Evolutionary conservation across 2,329 filamentous ascomycete species (phyloP).

Genomic region (Neonectria magnoliae): DNA sequence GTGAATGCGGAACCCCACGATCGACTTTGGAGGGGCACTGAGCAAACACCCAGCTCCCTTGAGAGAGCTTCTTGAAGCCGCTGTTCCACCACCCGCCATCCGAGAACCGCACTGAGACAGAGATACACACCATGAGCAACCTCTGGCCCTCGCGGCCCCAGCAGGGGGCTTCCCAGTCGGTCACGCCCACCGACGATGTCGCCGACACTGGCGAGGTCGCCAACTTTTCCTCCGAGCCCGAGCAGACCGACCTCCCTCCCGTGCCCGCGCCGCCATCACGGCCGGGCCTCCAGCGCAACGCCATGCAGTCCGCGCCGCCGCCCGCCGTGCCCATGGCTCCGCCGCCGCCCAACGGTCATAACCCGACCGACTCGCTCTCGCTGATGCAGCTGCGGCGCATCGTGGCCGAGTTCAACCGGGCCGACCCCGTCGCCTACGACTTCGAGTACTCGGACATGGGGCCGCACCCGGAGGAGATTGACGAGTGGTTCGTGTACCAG

Average conservation of each 20-base stretch:
- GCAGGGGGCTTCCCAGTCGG: conserved; percentile 45
- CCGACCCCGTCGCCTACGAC: conserved; percentile 81
- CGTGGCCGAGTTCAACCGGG: conserved; percentile 76
- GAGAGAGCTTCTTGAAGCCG: conserved; percentile 4
- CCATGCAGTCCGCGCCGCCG: conserved; percentile 36
- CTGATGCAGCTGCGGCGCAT: conserved; percentile 77
- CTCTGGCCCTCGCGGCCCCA: conserved; percentile 53
- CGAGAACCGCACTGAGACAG: conserved; percentile 16
- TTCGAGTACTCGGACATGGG: conserved; percentile 82
- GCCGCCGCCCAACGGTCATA: conserved; percentile 40
- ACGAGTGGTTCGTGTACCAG: conserved; percentile 97
- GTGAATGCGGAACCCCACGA: conserved; percentile 27
- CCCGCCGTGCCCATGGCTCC: conserved; percentile 44
- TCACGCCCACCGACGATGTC: conserved; percentile 49
- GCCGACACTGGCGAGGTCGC: conserved; percentile 53
- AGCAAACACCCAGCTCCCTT: conserved; percentile 25
- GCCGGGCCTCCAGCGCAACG: conserved; percentile 44
- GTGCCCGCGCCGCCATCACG: conserved; percentile 44
- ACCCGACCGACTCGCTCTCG: conserved; percentile 75
- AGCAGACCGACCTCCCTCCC: conserved; percentile 50
- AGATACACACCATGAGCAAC: conserved; percentile 57
- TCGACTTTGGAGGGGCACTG: conserved; percentile 39
- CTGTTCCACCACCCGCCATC: conserved; percentile 1
- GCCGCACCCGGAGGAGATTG: conserved; percentile 84
- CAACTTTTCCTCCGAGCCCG: conserved; percentile 47